These are phyloP conservation scores for Fragilariopsis cylindrus DNA, from an alignment of 108 stramenopile species.

Conservation along the genomic window DNA sequence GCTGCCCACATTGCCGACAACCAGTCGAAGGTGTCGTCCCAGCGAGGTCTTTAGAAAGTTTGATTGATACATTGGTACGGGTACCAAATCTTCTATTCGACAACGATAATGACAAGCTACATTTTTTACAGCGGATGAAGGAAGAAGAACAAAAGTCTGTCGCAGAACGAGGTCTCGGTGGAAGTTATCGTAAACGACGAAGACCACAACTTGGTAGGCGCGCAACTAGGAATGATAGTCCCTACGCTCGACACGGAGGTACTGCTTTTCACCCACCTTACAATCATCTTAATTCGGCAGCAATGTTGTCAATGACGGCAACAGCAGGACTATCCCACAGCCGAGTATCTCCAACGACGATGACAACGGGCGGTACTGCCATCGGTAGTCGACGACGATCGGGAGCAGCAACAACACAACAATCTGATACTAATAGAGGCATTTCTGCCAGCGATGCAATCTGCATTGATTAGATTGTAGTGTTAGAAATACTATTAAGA, in stretches of 20 bases:
- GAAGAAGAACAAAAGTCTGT: background rate
- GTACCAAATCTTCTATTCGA: slow-evolving; percentile 21
- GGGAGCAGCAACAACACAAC: background rate
- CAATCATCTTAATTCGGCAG: background rate
- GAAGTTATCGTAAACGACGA: background rate
- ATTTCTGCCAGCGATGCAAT: slow-evolving; percentile 3
- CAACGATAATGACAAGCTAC: slow-evolving; percentile 29
- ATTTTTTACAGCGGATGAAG: slow-evolving; percentile 1
- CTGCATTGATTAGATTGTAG: background rate
- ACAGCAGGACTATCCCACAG: background rate
- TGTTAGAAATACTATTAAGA: too few relatives aligned
- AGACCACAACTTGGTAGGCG: background rate
- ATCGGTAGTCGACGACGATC: too few relatives aligned
- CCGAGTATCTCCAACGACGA: background rate
- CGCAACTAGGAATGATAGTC: too few relatives aligned
- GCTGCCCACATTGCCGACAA: slow-evolving; percentile 34
- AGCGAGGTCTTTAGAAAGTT: slow-evolving; percentile 14
- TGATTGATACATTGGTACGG: slow-evolving; percentile 26
- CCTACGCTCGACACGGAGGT: background rate
- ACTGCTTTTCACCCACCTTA: background rate
- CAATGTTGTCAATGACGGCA: background rate
- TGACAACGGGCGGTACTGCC: background rate
- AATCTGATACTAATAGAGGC: background rate
- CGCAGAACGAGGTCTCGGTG: background rate
- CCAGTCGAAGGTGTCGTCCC: slow-evolving; percentile 15